Percentiles rank a stretch among this genome's conserved stretches.
Evolutionary conservation across 2,329 filamentous ascomycete genomes (phyloP).

Genomic region (Periconia sp.): DNA sequence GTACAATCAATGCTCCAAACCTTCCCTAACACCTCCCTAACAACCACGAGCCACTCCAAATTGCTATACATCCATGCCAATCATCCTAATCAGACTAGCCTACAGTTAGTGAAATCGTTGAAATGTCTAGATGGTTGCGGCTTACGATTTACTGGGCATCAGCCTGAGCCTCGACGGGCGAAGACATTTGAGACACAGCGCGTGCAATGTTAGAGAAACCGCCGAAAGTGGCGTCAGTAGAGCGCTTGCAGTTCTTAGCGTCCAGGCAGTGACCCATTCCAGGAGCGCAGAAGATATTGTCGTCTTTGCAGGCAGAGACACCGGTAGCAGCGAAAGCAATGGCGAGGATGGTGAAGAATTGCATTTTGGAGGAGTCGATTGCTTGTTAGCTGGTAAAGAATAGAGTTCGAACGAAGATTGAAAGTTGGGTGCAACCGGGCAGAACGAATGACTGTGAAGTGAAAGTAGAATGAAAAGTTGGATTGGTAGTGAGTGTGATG

Average conservation of each 20-base stretch:
- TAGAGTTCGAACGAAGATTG: background rate
- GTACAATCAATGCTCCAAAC: background rate
- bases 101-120: background rate
- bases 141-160: background rate
- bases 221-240: background rate
- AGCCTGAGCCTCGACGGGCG: background rate
- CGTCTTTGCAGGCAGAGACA: background rate
- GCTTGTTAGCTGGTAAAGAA: background rate
- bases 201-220: slow-evolving; percentile 4
- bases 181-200: background rate
- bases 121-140: background rate
- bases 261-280: background rate
- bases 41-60: background rate
- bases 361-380: slow-evolving; percentile 2
- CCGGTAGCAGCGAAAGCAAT: background rate
- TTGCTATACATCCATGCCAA: background rate
- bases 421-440: background rate
- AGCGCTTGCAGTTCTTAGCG: slow-evolving; percentile 1
- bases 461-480: background rate
- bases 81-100: background rate
- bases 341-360: slow-evolving; percentile 6
- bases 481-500: background rate
- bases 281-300: slow-evolving; percentile 7
- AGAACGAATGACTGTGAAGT: background rate
- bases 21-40: background rate